phyloP scores from a whole-genome alignment of 768 basidiomycete species.

The Serendipita vermifera region DNA sequence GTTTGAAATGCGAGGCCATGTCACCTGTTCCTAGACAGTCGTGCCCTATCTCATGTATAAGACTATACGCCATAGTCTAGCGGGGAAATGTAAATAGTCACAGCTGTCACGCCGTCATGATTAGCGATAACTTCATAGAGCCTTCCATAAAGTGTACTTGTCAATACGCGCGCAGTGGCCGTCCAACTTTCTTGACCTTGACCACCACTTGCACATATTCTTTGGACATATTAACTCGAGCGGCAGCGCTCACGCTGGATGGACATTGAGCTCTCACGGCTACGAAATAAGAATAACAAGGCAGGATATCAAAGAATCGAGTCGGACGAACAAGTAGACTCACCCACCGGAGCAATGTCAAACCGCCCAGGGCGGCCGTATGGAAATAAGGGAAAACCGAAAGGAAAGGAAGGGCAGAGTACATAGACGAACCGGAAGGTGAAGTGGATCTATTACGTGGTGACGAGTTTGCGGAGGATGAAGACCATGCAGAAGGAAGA shows the following conservation, averaged over 20 bases:
- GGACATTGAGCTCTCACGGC: not conserved
- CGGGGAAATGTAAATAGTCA: no score
- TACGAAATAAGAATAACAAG: not conserved
- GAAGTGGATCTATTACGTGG: conserved; percentile 11
- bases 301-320: not conserved
- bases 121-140: no score
- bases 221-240: not conserved
- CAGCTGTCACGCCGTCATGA: no score
- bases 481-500: conserved; percentile 6
- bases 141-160: no score
- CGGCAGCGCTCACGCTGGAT: not conserved
- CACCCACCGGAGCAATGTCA: not conserved
- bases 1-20: no score
- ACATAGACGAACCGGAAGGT: conserved; percentile 13
- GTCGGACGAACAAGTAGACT: not conserved
- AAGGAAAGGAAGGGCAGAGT: conserved; percentile 3
- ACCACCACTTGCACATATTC: no score
- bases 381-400: not conserved
- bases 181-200: no score
- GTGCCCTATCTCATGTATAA: no score
- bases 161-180: no score
- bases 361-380: not conserved
- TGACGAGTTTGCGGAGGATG: not conserved
- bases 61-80: no score
- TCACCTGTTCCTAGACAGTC: no score